Base-by-base conservation (phyloP, 768 basidiomycete species). In the Lyophyllum decastes region DNA sequence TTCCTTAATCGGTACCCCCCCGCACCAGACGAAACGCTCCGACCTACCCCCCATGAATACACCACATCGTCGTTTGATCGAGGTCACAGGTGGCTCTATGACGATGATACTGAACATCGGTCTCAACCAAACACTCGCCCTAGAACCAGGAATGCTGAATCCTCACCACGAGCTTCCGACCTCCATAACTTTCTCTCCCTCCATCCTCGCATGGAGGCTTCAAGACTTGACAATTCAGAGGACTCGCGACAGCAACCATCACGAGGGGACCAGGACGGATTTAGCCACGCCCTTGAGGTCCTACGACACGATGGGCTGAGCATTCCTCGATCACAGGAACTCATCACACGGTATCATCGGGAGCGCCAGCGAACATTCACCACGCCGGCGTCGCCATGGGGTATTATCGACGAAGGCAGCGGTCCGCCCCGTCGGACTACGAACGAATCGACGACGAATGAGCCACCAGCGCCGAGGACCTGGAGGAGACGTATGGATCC, bases 271-370 rank as follows among this genome's bases (percentile, higher is more conserved):
- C 63, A 58, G 17, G 69, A 70, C 4, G 70, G 72, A 17, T 68
- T 75, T 27, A 59, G 52, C 44, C 64, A 68, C 24, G 70, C 70
- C 11, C 67, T 76, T 19, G 70, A 73, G 17, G 66, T 72, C 12
- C 61, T 78, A 19, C 68, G 73, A 27, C 64, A 62, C 4, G 73
- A 76, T 46, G 70, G 69, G 1, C 58, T 65, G 4, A 68, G 62
- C 49, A 22, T 55, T 9, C 53, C 60, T 19, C 73, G 76, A 34
- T 70, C 74, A 0, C 64, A 70, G 17, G 74, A 74, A 45, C 45
- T 73, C 16, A 65, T 71, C 19, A 59, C 64, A 10, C 70, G 68
- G 19, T 67, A 56, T 47, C 72, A 67, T 21, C 61, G 61, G 48
- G 69, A 68, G n/a, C 57, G 64, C 21, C 54, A 61, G 7, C 61